Conservation (phyloP, 2,329 filamentous ascomycete genomes). For the Clathrospora elynae region DNA sequence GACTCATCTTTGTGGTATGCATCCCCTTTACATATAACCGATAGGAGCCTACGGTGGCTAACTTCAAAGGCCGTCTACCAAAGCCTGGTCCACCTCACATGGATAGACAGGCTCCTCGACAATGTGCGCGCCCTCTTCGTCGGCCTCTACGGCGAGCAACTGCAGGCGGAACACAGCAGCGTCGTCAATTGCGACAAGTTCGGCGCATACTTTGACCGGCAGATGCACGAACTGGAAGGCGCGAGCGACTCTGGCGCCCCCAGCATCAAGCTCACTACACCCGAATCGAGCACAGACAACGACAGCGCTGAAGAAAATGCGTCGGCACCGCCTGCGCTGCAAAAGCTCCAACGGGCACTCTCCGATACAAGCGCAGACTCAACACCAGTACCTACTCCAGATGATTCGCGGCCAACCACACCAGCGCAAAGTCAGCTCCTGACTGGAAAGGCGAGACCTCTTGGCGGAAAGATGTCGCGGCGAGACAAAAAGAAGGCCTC, state of each 20-base stretch:
- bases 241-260: constrained; percentile 49
- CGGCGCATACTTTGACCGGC: constrained; percentile 92
- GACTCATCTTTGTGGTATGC: constrained; percentile 89
- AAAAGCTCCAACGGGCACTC: constrained; percentile 48
- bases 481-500: constrained; percentile 74
- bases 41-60: too few relatives aligned
- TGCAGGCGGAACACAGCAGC: constrained; percentile 79
- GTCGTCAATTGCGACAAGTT: constrained; percentile 77
- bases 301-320: constrained; percentile 57
- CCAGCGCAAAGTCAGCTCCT: constrained; percentile 71
- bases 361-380: constrained; percentile 66
- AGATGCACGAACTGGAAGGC: constrained; percentile 79
- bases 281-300: constrained; percentile 57
- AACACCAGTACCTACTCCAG: constrained; percentile 72
- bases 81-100: constrained; percentile 89
- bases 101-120: constrained; percentile 96
- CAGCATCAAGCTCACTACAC: constrained; percentile 52
- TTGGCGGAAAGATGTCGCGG: constrained; percentile 74
- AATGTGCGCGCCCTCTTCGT: constrained; percentile 93
- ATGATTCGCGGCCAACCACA: constrained; percentile 78
- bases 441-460: constrained; percentile 72
- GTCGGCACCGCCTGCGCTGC: constrained; percentile 58
- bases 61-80: constrained; percentile 83
- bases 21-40: too few relatives aligned
- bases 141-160: constrained; percentile 84